These are phyloP conservation scores for Centaurea solstitialis DNA, from an alignment of 129 eudicot species.

Conservation along the genomic window DNA sequence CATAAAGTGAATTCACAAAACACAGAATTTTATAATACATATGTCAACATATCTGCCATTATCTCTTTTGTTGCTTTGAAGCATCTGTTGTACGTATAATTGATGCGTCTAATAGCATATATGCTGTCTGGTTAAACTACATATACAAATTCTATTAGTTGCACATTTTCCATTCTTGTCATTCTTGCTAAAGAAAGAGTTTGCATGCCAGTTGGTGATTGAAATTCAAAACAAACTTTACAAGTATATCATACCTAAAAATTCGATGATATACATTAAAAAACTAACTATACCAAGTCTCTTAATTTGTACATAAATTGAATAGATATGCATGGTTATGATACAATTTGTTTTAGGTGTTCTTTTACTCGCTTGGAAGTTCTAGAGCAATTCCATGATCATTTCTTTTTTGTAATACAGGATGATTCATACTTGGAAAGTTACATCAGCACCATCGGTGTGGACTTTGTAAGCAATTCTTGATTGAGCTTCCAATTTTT, in stretches of 20 bases:
- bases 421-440: conserved; percentile 97
- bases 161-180: background rate
- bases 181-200: background rate
- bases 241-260: background rate
- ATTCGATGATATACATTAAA: background rate
- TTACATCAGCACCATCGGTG: conserved; percentile 98
- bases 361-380: background rate
- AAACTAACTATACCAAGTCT: background rate
- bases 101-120: background rate
- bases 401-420: conserved; percentile 40
- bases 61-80: background rate
- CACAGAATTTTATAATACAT: background rate
- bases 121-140: background rate
- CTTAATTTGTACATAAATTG: background rate
- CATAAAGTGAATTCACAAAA: background rate
- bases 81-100: background rate
- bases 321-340: conserved; percentile 4
- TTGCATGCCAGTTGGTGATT: background rate
- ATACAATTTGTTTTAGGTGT: background rate
- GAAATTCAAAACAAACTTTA: conserved; percentile 4
- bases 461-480: conserved; percentile 80
- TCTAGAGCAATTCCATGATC: background rate
- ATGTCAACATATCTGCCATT: background rate
- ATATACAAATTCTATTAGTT: background rate
- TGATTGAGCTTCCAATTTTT: conserved; percentile 4